phyloP scores from a whole-genome alignment of 176 grass and related monocot genomes.

The Eragrostis curvula region DNA sequence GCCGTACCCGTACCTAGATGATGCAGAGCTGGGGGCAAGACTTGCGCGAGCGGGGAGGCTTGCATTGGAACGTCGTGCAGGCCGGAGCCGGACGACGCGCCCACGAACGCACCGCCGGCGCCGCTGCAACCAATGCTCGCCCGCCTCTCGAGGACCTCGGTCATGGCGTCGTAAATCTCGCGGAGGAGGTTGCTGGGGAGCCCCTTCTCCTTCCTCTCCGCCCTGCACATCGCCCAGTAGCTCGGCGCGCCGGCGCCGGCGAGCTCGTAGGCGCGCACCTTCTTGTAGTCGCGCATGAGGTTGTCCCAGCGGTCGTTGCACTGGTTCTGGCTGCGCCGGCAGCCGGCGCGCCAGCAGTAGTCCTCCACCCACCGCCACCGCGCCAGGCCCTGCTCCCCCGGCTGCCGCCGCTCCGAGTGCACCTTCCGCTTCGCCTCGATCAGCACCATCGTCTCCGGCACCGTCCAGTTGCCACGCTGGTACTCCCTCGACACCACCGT shows the following conservation, averaged over 20 bases:
- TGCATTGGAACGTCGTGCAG: slow-evolving; percentile 38
- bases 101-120: slow-evolving; percentile 19
- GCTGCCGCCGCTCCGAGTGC: slow-evolving; percentile 60
- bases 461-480: slow-evolving; percentile 89
- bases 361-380: slow-evolving; percentile 98
- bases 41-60: slow-evolving; percentile 48
- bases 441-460: slow-evolving; percentile 85
- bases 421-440: slow-evolving; percentile 87
- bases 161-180: slow-evolving; percentile 77
- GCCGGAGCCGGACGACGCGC: neutral
- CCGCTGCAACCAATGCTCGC: slow-evolving; percentile 28
- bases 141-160: slow-evolving; percentile 62
- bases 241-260: slow-evolving; percentile 37
- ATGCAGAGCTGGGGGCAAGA: slow-evolving; percentile 33
- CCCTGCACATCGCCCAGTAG: slow-evolving; percentile 86
- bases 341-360: slow-evolving; percentile 90
- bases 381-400: slow-evolving; percentile 60
- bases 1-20: slow-evolving; percentile 24
- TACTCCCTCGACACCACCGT: slow-evolving; percentile 58
- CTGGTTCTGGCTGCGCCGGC: slow-evolving; percentile 94
- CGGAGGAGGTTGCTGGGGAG: slow-evolving; percentile 82
- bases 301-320: slow-evolving; percentile 99
- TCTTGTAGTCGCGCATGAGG: slow-evolving; percentile 96
- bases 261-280: slow-evolving; percentile 86
- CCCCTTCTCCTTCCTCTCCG: slow-evolving; percentile 70